phyloP scores from a whole-genome alignment of 331 rosid genomes.

The Quercus tomentella region DNA sequence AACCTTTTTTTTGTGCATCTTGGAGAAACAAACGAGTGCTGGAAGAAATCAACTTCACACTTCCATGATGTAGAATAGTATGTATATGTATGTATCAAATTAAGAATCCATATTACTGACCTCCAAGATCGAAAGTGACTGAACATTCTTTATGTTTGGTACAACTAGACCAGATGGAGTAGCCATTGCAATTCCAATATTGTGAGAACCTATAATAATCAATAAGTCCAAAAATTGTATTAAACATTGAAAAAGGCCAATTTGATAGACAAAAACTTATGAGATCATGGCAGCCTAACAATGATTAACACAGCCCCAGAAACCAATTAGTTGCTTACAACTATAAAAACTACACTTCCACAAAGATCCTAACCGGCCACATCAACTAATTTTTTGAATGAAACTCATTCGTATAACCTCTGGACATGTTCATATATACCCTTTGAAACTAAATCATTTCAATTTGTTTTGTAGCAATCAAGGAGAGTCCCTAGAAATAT shows the following conservation, averaged over 20 bases:
- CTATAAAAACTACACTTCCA: not conserved
- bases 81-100: not conserved
- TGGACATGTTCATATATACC: not conserved
- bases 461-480: not conserved
- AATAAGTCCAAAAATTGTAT: constrained; percentile 9
- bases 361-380: not conserved
- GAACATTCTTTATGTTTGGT: constrained; percentile 87
- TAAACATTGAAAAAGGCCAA: constrained; percentile 5
- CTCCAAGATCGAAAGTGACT: constrained; percentile 84
- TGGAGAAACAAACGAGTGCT: not conserved
- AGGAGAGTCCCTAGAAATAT: not conserved
- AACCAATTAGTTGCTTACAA: not conserved
- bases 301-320: not conserved
- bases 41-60: not conserved
- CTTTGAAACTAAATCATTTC: not conserved
- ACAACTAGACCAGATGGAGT: constrained; percentile 84
- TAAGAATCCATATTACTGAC: constrained; percentile 37
- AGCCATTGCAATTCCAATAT: constrained; percentile 90
- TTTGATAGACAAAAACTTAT: constrained; percentile 12
- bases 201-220: constrained; percentile 68
- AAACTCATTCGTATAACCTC: not conserved
- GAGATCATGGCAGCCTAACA: constrained; percentile 1
- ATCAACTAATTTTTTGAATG: not conserved
- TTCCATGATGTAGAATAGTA: not conserved
- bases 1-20: not conserved